phyloP scores from a whole-genome alignment of 192 early-diverging fungal genomes.

The Entomortierella parvispora region DNA sequence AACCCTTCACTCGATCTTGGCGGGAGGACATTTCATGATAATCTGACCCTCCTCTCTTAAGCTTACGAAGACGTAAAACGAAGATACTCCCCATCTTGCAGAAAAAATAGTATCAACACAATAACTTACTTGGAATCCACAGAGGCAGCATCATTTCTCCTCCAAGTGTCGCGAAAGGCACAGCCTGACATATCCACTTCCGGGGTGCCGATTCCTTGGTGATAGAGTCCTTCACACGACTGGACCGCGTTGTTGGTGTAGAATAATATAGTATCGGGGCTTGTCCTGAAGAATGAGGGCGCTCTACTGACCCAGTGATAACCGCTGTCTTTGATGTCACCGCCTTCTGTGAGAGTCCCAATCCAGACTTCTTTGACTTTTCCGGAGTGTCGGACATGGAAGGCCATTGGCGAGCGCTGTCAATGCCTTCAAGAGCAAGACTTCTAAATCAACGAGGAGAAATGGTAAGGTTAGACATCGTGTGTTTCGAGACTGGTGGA shows the following conservation, averaged over 20 bases:
- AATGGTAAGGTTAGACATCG: slow-evolving; percentile 2
- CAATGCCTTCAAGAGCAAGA: slow-evolving; percentile 39
- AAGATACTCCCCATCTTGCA: no score
- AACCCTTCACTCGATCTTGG: no score
- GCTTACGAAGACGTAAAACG: no score
- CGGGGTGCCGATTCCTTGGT: slow-evolving; percentile 44
- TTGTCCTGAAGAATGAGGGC: no score
- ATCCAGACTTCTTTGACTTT: not conserved
- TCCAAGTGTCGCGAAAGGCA: slow-evolving; percentile 44
- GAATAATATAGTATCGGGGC: no score
- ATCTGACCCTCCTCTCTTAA: no score
- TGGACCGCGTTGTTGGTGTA: slow-evolving; percentile 9
- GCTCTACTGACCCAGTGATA: no score
- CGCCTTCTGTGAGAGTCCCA: no score
- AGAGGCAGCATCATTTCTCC: slow-evolving; percentile 51
- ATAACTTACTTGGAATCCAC: slow-evolving; percentile 39
- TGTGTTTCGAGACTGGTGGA: not conserved
- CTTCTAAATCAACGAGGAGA: slow-evolving; percentile 17
- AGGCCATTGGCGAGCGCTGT: slow-evolving; percentile 37
- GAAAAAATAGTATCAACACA: not conserved
- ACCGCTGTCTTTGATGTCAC: no score
- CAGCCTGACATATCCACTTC: slow-evolving; percentile 46
- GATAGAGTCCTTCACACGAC: slow-evolving; percentile 32
- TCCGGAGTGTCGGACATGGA: slow-evolving; percentile 16
- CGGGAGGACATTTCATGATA: no score